Evolutionary conservation across 305 asterid genomes (phyloP).

Genomic region (Solanum hybrid): DNA sequence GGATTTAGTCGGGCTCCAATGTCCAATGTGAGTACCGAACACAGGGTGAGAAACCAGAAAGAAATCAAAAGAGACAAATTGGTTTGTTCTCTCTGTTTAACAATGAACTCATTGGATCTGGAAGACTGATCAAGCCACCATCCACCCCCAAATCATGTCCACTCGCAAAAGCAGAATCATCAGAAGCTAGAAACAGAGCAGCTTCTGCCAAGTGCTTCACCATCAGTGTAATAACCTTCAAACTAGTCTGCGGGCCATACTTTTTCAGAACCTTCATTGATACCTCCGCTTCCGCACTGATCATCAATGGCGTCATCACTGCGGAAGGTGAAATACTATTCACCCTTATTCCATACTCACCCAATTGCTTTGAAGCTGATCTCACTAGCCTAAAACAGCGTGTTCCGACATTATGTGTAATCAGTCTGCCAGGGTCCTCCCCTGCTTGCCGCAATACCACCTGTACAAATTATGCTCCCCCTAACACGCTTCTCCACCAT

Average conservation of each 20-base stretch:
- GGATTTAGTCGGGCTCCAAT: neutral
- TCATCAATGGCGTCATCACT: constrained; percentile 14
- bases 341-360: constrained; percentile 33
- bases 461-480: constrained; percentile 33
- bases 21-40: no score
- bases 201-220: constrained; percentile 32
- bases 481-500: constrained; percentile 25
- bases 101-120: neutral
- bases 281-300: neutral
- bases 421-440: constrained; percentile 14
- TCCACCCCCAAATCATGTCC: constrained; percentile 34
- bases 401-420: constrained; percentile 31
- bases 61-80: neutral
- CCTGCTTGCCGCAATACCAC: constrained; percentile 14
- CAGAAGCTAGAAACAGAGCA: constrained; percentile 29
- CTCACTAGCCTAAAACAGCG: constrained; percentile 31
- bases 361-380: constrained; percentile 27
- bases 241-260: constrained; percentile 13
- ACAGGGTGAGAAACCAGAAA: neutral
- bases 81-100: neutral
- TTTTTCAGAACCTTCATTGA: constrained; percentile 4
- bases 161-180: constrained; percentile 27
- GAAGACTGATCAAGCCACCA: constrained; percentile 24
- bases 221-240: constrained; percentile 21
- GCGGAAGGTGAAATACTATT: constrained; percentile 30